Conservation (phyloP, 805 yeast species). For the Barnettozyma botsteinii region DNA sequence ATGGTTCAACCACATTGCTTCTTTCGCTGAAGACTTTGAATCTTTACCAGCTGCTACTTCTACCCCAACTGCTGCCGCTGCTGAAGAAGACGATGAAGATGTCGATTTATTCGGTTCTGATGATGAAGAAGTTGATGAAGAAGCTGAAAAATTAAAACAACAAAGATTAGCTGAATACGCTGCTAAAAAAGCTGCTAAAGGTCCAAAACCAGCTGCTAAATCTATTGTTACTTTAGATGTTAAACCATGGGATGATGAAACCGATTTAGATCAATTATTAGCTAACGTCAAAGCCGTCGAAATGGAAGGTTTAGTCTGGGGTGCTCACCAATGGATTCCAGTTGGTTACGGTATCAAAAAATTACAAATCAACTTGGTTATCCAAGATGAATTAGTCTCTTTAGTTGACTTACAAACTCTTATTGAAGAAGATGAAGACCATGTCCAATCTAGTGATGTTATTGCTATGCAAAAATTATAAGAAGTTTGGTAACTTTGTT, state of each 20-base stretch:
- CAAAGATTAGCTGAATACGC: slow-evolving; percentile 97
- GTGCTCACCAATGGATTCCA: slow-evolving; percentile 93
- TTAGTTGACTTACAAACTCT: slow-evolving; percentile 77
- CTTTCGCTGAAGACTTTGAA: slow-evolving; percentile 80
- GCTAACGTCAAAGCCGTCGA: slow-evolving; percentile 81
- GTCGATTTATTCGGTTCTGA: slow-evolving; percentile 92
- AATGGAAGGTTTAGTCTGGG: slow-evolving; percentile 95
- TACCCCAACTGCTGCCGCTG: slow-evolving; percentile 55
- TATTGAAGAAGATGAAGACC: slow-evolving; percentile 91
- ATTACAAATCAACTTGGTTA: slow-evolving; percentile 96
- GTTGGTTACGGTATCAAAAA: slow-evolving; percentile 99
- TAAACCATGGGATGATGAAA: slow-evolving; percentile 99
- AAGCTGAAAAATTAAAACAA: slow-evolving; percentile 94
- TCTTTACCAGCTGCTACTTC: slow-evolving; percentile 72
- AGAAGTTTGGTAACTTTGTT: slow-evolving; percentile 25
- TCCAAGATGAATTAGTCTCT: slow-evolving; percentile 95
- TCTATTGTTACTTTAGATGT: slow-evolving; percentile 94
- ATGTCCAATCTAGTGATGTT: slow-evolving; percentile 97
- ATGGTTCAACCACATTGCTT: slow-evolving; percentile 98
- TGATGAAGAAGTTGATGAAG: slow-evolving; percentile 92
- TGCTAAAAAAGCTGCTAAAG: slow-evolving; percentile 95
- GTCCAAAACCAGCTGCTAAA: slow-evolving; percentile 98
- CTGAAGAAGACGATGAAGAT: slow-evolving; percentile 80
- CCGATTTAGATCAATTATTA: slow-evolving; percentile 83
- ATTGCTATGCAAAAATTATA: slow-evolving; percentile 98